These are phyloP conservation scores for Claviceps spartinae DNA, from an alignment of 2,329 filamentous ascomycete species.

Conservation along the genomic window DNA sequence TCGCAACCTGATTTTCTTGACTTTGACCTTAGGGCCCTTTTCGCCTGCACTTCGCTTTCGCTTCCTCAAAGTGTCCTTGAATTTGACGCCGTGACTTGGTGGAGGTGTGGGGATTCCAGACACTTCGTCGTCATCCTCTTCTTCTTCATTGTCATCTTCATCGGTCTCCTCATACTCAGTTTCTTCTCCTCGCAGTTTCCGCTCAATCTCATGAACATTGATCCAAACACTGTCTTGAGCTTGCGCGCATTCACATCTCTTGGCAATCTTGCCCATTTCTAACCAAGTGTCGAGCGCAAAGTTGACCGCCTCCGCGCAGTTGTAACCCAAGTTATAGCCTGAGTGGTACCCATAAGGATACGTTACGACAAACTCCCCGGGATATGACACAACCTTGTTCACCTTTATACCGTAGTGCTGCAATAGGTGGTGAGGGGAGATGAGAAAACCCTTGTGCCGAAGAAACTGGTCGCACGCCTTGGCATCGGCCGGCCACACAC, in stretches of 20 bases:
- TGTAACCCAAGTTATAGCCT: constrained; percentile 94
- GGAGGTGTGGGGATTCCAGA: constrained; percentile 69
- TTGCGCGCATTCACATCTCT: constrained; percentile 90
- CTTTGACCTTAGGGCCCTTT: constrained; percentile 36
- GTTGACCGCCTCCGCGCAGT: constrained; percentile 97
- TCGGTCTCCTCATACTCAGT: constrained; percentile 66
- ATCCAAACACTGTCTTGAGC: constrained; percentile 98
- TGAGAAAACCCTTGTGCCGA: constrained; percentile 92
- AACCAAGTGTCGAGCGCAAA: constrained; percentile 94
- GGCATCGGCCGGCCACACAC: constrained; percentile 84
- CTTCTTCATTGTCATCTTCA: constrained; percentile 52
- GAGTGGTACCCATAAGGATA: constrained; percentile 98
- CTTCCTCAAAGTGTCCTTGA: constrained; percentile 50
- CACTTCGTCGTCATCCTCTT: constrained; percentile 43
- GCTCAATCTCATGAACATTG: constrained; percentile 89
- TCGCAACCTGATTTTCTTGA: constrained; percentile 71
- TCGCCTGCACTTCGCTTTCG: constrained; percentile 29
- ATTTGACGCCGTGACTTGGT: constrained; percentile 55
- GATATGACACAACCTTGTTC: constrained; percentile 89
- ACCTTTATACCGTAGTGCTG: constrained; percentile 90
- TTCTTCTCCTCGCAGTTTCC: constrained; percentile 79
- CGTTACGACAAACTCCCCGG: constrained; percentile 95
- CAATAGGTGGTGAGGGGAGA: constrained; percentile 77
- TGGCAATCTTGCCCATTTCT: constrained; percentile 86
- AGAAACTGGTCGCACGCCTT: constrained; percentile 95